A percentile compares a stretch with the other conserved stretches of the same genome.
phyloP scores from a whole-genome alignment of 139 green algal species.

The Micromonas commoda region DNA sequence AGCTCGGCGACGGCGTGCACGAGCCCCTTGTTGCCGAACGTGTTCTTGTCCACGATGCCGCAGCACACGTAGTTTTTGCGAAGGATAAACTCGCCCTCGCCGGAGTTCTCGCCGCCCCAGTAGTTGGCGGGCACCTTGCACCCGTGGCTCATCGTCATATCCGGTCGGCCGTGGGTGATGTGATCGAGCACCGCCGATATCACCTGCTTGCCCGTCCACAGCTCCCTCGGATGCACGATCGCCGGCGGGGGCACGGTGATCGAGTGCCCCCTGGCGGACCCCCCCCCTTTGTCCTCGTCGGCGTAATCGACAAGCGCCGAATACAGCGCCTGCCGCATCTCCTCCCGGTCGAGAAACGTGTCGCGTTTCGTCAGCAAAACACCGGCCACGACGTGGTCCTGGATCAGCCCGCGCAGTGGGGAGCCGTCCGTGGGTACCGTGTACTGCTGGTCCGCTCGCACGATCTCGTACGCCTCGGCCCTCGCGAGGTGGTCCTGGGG shows the following conservation, averaged over 20 bases:
- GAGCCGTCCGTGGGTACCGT: slow-evolving; percentile 92
- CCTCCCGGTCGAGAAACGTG: slow-evolving; percentile 62
- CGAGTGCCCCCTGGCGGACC: slow-evolving; percentile 25
- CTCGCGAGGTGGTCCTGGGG: slow-evolving; percentile 82
- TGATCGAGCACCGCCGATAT: slow-evolving; percentile 70
- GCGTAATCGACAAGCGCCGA: slow-evolving; percentile 18
- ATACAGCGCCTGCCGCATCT: slow-evolving; percentile 71
- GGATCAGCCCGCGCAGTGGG: slow-evolving; percentile 89
- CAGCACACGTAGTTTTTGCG: slow-evolving; percentile 59
- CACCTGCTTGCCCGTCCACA: slow-evolving; percentile 98
- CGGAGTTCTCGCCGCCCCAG: slow-evolving; percentile 59
- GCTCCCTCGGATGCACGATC: slow-evolving; percentile 72
- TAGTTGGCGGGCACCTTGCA: slow-evolving; percentile 70
- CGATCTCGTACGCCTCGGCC: slow-evolving; percentile 89
- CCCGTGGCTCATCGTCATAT: slow-evolving; percentile 60
- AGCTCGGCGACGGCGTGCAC: slow-evolving; percentile 88
- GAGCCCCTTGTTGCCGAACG: slow-evolving; percentile 88
- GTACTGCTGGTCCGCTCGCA: slow-evolving; percentile 90
- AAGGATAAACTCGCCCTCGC: slow-evolving; percentile 36
- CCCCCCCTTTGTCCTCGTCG: neutral
- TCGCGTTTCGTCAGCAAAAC: slow-evolving; percentile 78
- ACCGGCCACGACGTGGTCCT: slow-evolving; percentile 83
- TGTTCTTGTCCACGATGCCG: slow-evolving; percentile 88
- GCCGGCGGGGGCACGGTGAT: slow-evolving; percentile 57
- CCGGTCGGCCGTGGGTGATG: slow-evolving; percentile 63